A percentile compares a stretch with the other conserved stretches of the same genome.
phyloP scores from a whole-genome alignment of 169 alveolate genomes.

The Plasmodium vivax region DNA sequence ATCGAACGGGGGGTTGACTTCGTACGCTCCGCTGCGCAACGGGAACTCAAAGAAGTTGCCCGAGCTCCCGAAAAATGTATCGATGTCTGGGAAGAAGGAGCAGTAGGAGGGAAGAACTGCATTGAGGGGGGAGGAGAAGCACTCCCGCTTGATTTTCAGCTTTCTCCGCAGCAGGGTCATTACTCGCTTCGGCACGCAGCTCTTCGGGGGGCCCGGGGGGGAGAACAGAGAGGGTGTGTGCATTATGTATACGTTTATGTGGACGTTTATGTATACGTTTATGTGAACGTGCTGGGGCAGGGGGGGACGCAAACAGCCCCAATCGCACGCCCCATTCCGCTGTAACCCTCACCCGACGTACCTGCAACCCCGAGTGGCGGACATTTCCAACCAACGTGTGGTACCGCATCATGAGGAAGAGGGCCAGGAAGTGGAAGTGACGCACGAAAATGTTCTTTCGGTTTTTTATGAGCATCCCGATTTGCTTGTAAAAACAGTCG shows the following conservation, averaged over 20 bases:
- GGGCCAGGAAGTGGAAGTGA: slow-evolving; percentile 14
- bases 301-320: not conserved
- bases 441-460: slow-evolving; percentile 25
- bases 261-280: not conserved
- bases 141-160: slow-evolving; percentile 34
- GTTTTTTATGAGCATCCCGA: slow-evolving; percentile 52
- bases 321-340: not conserved
- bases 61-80: slow-evolving; percentile 71
- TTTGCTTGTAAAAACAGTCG: slow-evolving; percentile 66
- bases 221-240: not conserved
- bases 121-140: slow-evolving; percentile 75
- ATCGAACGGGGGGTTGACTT: slow-evolving; percentile 75
- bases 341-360: not conserved
- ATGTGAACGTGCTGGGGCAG: not conserved
- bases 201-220: not conserved
- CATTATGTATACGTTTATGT: not conserved
- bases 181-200: slow-evolving; percentile 56
- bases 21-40: slow-evolving; percentile 28
- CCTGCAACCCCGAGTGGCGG: slow-evolving; percentile 60
- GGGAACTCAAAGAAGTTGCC: slow-evolving; percentile 57
- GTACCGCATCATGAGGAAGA: slow-evolving; percentile 41
- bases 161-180: slow-evolving; percentile 16
- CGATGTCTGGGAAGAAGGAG: slow-evolving; percentile 65
- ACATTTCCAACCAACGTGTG: slow-evolving; percentile 56
- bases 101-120: slow-evolving; percentile 42